Conservation (phyloP, 1,284 basidiomycete genomes). For the Melampsora medusae region DNA sequence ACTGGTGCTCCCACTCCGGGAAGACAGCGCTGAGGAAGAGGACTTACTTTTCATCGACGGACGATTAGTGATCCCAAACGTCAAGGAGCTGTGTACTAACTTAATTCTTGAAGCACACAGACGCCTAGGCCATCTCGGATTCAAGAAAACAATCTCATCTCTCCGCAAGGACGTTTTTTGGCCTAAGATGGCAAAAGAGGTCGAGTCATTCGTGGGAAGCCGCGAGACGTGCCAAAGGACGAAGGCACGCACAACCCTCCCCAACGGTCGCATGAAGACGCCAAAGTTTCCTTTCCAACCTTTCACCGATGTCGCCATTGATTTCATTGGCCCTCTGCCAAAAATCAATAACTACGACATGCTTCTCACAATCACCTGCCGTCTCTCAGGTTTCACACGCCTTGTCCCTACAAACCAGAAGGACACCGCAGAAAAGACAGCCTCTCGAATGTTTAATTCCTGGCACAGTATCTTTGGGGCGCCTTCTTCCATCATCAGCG, state of each 20-base stretch:
- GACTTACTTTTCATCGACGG: slow-evolving; percentile 1
- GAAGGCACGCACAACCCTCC: neutral
- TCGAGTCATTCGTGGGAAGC: neutral
- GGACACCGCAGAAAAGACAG: neutral
- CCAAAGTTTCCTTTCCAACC: neutral
- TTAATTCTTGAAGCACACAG: neutral
- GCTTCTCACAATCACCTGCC: neutral
- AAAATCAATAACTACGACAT: neutral
- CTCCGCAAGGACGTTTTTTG: neutral
- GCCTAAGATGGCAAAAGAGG: neutral
- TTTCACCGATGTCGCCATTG: neutral
- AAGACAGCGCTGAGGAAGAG: neutral
- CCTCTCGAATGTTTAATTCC: neutral
- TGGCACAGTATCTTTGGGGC: neutral
- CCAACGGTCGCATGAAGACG: neutral
- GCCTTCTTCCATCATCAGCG: too few species aligned
- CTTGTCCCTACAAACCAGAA: neutral
- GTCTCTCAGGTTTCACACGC: neutral
- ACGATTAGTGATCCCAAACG: neutral
- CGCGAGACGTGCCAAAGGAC: neutral
- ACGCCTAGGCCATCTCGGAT: too few species aligned
- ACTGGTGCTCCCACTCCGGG: neutral
- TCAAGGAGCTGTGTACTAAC: neutral
- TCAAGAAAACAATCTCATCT: too few species aligned
- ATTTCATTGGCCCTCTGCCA: neutral